phyloP scores from a whole-genome alignment of 129 eudicot genomes.

The Kitagawia praeruptora region DNA sequence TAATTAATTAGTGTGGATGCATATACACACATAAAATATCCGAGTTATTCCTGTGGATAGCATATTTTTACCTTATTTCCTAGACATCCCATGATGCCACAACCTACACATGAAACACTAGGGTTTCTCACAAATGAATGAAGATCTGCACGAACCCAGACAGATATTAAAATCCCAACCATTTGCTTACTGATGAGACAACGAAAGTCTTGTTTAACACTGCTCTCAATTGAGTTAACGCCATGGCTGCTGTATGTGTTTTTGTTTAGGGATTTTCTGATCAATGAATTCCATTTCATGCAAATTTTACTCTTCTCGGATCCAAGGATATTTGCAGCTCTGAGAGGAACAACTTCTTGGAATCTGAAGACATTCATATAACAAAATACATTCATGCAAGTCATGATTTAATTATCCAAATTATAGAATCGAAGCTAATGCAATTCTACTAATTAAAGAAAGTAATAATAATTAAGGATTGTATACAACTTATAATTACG shows the following conservation, averaged over 20 bases:
- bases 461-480: neutral
- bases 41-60: neutral
- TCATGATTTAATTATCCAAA: neutral
- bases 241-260: slow-evolving; percentile 7
- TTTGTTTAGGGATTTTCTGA: slow-evolving; percentile 37
- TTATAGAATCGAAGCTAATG: neutral
- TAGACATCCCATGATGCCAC: slow-evolving; percentile 82
- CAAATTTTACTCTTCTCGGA: slow-evolving; percentile 40
- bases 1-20: neutral
- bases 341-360: slow-evolving; percentile 79
- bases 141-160: slow-evolving; percentile 69
- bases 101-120: slow-evolving; percentile 66
- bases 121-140: slow-evolving; percentile 35
- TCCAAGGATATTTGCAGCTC: slow-evolving; percentile 49
- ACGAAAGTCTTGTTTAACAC: slow-evolving; percentile 23
- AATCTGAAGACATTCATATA: slow-evolving; percentile 30
- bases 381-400: too few species aligned
- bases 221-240: slow-evolving; percentile 6
- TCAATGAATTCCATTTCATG: slow-evolving; percentile 52
- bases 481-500: neutral
- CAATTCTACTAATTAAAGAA: neutral
- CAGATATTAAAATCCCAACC: slow-evolving; percentile 69
- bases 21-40: too few species aligned
- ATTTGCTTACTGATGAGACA: slow-evolving; percentile 60
- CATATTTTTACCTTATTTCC: slow-evolving; percentile 62